phyloP scores from a whole-genome alignment of 2,329 filamentous ascomycete species.

The Talaromyces albobiverticillius region DNA sequence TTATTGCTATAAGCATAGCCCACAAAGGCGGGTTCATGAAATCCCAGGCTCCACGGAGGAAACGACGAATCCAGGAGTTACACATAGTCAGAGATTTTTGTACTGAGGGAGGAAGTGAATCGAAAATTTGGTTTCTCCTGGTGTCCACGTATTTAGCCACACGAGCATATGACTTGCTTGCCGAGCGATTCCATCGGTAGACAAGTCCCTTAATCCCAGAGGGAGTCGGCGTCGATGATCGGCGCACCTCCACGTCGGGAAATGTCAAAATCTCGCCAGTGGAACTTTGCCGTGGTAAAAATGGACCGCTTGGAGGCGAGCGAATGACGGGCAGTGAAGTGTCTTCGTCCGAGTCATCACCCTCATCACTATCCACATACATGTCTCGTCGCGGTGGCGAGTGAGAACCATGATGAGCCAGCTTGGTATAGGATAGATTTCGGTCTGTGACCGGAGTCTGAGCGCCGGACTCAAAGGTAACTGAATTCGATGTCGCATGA shows the following conservation, averaged over 20 bases:
- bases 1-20: constrained; percentile 90
- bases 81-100: constrained; percentile 50
- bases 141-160: constrained; percentile 21
- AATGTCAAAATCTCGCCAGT: constrained; percentile 62
- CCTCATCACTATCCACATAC: constrained; percentile 14
- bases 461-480: constrained; percentile 31
- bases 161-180: constrained; percentile 20
- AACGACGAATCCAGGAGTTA: constrained; percentile 45
- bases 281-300: constrained; percentile 39
- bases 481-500: constrained; percentile 8
- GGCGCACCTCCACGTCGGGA: constrained; percentile 33
- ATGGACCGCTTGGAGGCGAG: constrained; percentile 30
- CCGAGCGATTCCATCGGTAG: constrained; percentile 26
- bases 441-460: constrained; percentile 37
- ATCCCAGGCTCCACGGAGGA: constrained; percentile 71
- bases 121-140: constrained; percentile 37
- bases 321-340: constrained; percentile 26
- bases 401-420: constrained; percentile 15
- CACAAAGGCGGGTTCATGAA: constrained; percentile 99
- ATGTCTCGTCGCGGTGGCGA: neutral
- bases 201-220: constrained; percentile 25
- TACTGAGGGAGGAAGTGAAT: constrained; percentile 50
- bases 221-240: constrained; percentile 23
- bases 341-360: constrained; percentile 20
- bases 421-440: constrained; percentile 34